Percentiles rank a stretch among this genome's conserved stretches.
These are phyloP conservation scores for Gossypium aridum DNA, from an alignment of 441 rosid genomes.

Conservation along the genomic window DNA sequence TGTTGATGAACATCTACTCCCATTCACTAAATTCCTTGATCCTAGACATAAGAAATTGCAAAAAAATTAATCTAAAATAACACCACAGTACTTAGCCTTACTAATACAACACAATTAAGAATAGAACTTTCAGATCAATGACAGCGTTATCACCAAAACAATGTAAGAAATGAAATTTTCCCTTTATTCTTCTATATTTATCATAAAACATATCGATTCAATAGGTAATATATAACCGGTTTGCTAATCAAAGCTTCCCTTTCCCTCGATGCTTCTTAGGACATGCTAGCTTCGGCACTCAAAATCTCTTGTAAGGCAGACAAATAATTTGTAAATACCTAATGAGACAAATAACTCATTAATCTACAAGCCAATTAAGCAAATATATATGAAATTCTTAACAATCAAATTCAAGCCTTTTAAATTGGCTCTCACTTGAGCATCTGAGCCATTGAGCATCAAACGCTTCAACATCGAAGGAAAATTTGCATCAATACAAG, in stretches of 20 bases:
- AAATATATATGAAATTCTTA: background rate
- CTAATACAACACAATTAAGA: background rate
- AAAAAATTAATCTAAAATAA: conserved; percentile 4
- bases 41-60: conserved; percentile 40
- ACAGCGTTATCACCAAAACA: background rate
- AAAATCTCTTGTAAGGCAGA: conserved; percentile 90
- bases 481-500: conserved; percentile 84
- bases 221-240: conserved; percentile 54
- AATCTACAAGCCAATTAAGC: background rate
- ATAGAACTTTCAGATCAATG: background rate
- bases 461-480: conserved; percentile 65
- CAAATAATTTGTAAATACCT: conserved; percentile 92
- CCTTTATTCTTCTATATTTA: background rate
- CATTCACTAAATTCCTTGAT: conserved; percentile 90
- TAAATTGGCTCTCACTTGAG: conserved; percentile 49
- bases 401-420: background rate
- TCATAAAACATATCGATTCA: conserved; percentile 55
- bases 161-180: background rate
- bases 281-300: conserved; percentile 74
- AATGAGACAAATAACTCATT: conserved; percentile 11
- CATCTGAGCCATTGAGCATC: conserved; percentile 74
- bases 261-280: conserved; percentile 83
- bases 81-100: background rate
- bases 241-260: conserved; percentile 80
- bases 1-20: conserved; percentile 84